phyloP scores from a whole-genome alignment of 345 rosid genomes.

The Murraya paniculata region DNA sequence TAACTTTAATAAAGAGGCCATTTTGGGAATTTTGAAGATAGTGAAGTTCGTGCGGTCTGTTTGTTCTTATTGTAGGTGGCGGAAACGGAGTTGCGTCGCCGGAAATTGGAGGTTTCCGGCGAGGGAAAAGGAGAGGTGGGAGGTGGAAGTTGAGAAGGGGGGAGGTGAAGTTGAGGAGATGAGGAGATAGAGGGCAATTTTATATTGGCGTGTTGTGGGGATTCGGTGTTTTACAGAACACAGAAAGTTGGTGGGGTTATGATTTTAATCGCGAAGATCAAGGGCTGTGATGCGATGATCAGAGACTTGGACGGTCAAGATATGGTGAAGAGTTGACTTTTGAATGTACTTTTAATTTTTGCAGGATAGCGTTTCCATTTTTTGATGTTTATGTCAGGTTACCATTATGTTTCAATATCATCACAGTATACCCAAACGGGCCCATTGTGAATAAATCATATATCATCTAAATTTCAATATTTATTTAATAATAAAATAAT shows the following conservation, averaged over 20 bases:
- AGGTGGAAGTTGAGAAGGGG: conserved; percentile 13
- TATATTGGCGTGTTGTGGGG: neutral
- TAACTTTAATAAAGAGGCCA: conserved; percentile 36
- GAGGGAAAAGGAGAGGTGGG: conserved; percentile 22
- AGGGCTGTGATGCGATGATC: neutral
- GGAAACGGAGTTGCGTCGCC: conserved; percentile 15
- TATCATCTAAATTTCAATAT: too few relatives aligned
- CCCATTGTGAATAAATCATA: too few relatives aligned
- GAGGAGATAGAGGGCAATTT: conserved; percentile 19
- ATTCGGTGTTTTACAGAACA: neutral
- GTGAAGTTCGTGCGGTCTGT: neutral
- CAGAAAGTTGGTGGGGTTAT: neutral
- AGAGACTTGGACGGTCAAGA: neutral
- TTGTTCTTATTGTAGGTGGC: neutral
- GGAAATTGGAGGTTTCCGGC: conserved; percentile 27
- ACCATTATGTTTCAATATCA: neutral
- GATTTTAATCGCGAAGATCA: neutral
- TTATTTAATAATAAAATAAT: too few relatives aligned
- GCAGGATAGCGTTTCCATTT: neutral
- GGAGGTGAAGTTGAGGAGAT: conserved; percentile 19
- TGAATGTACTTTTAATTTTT: neutral
- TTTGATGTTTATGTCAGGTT: neutral
- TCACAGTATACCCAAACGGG: too few relatives aligned
- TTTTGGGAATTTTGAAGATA: conserved; percentile 1
- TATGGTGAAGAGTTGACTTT: neutral